Base-by-base conservation (phyloP, 1,139 yeast genomes). In the Zygotorulaspora mrakii region DNA sequence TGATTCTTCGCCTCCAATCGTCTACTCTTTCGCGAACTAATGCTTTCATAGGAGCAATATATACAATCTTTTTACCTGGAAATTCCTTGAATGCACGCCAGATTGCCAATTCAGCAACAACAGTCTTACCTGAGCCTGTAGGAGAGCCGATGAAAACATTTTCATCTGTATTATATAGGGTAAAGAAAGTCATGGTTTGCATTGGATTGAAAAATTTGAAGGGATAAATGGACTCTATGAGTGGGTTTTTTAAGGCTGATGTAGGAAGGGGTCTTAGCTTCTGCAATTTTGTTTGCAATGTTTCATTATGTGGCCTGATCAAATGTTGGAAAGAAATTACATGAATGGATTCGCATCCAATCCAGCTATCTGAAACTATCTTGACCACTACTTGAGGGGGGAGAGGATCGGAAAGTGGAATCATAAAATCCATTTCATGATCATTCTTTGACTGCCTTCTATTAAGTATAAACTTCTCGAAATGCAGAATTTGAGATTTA, bases 41-140 rank as follows among this genome's bases (percentile, higher is more conserved):
- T 0, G 98, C 99, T 59, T 94, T 94, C 98, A 94, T 94, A 2
- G 99, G 99, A 0, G 98, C 98, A 66, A 94, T 89, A 61, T 94
- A 94, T 7, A 89, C 96, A 35, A 89, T 73, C 54, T 89, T 89
- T 1, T 91, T 81, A 0, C 80, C 81, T 0, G 96, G 95, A 43
- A 73, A 79, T 35, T 82, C 80, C 37, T 72, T 76, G 58, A 88
- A 83, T 0, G 97, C 96, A 59, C 87, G 91, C 97, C 97, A 94
- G 11, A 91, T 85, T 0, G 97, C 97, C 46, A 94, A 68, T 59
- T 94, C 99, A 0, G 97, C 96, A 17, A 94, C 98, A 30, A 91
- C 84, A 0, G 98, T 94, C 61, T 94, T 94, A 51, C 99, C 99
- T 0, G 98, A 91, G 21, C 98, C 98, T 1, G 98, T 94, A 2